Conservation (phyloP, 2,329 filamentous ascomycete genomes). For the Camptophora hylomeconis region DNA sequence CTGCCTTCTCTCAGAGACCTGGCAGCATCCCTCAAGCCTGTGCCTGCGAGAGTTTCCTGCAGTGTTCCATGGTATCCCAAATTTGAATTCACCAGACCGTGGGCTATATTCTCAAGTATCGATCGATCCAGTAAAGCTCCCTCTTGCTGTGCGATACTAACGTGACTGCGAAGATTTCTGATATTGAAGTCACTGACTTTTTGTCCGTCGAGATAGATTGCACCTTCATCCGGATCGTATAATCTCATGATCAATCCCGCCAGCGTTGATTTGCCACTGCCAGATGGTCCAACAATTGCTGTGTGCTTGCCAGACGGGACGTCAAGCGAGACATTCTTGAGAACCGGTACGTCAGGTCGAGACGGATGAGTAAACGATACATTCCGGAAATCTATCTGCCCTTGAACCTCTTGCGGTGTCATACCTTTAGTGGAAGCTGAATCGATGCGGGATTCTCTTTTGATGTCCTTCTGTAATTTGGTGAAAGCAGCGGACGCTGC, state of each 20-base stretch:
- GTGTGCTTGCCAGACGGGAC: constrained; percentile 26
- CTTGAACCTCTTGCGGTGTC: constrained; percentile 3
- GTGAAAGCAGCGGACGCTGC: constrained; percentile 41
- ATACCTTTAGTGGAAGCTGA: too few relatives aligned
- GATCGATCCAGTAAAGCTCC: constrained; percentile 38
- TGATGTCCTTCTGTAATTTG: constrained; percentile 46
- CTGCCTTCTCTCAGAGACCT: constrained; percentile 5
- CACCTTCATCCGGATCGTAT: constrained; percentile 24
- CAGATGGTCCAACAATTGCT: constrained; percentile 37
- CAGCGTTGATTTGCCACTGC: constrained; percentile 39
- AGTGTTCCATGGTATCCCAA: constrained; percentile 18
- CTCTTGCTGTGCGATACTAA: constrained; percentile 37
- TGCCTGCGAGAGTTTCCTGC: constrained; percentile 14
- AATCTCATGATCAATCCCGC: constrained; percentile 25
- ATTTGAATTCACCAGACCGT: constrained; percentile 31
- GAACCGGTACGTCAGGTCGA: constrained; percentile 23
- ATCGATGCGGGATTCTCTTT: constrained; percentile 36
- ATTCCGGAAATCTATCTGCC: constrained; percentile 17
- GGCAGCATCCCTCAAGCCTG: constrained; percentile 4
- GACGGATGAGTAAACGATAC: constrained; percentile 26
- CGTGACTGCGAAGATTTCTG: constrained; percentile 22
- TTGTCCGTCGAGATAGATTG: constrained; percentile 20
- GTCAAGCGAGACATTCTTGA: constrained; percentile 21
- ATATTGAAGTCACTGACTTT: constrained; percentile 23
- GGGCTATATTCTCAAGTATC: constrained; percentile 41